phyloP scores from a whole-genome alignment of 768 basidiomycete genomes.

The Hericium erinaceus region DNA sequence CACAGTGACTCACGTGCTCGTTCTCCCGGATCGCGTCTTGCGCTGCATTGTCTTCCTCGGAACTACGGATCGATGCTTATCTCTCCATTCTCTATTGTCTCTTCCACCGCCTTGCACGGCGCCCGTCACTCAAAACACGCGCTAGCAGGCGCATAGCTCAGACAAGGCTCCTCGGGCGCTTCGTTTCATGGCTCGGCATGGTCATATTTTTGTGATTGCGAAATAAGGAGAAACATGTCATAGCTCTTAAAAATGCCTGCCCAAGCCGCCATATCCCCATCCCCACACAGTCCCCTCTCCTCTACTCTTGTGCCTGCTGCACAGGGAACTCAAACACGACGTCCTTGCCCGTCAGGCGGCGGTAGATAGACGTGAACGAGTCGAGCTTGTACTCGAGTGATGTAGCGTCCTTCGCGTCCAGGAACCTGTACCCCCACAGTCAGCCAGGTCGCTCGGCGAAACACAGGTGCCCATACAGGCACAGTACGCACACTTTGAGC shows the following conservation, averaged over 20 bases:
- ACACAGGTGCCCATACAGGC: constrained; percentile 2
- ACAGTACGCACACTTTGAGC: constrained; percentile 83
- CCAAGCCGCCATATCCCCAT: not conserved
- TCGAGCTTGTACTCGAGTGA: constrained; percentile 99
- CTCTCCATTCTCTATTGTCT: not conserved
- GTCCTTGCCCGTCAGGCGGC: constrained; percentile 91
- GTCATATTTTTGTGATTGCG: constrained; percentile 9
- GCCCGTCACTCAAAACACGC: not conserved
- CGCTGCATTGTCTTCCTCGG: not conserved
- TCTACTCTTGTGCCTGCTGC: constrained; percentile 53
- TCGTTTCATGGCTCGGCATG: not conserved
- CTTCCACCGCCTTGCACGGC: not conserved
- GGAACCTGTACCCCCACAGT: constrained; percentile 50
- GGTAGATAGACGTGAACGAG: constrained; percentile 97
- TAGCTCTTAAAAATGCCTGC: constrained; percentile 18
- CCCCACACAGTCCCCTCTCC: not conserved
- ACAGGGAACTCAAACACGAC: constrained; percentile 91
- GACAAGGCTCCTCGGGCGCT: not conserved
- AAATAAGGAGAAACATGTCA: constrained; percentile 24
- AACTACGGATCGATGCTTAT: not conserved
- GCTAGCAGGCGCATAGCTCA: not conserved
- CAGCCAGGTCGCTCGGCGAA: not conserved
- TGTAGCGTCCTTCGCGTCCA: constrained; percentile 96
- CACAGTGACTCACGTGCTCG: not conserved
- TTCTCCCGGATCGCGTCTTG: not conserved